These are phyloP conservation scores for Tulasnella calospora DNA, from an alignment of 768 basidiomycete species.

Conservation along the genomic window DNA sequence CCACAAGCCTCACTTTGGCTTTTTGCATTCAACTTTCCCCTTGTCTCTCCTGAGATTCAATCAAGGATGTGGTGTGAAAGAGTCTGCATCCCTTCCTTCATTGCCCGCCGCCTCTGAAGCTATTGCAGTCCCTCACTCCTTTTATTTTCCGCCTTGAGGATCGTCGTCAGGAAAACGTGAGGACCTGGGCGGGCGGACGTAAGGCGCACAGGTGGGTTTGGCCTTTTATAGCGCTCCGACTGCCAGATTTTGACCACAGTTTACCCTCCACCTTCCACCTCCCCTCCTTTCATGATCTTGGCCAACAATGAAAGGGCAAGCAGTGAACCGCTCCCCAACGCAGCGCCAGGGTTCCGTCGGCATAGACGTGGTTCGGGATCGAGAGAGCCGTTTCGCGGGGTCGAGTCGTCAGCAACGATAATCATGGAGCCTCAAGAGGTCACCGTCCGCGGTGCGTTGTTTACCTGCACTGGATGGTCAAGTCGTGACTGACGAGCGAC, in stretches of 20 bases:
- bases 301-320: background rate
- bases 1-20: background rate
- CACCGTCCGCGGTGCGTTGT: background rate
- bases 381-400: background rate
- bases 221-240: background rate
- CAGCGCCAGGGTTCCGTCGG: background rate
- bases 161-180: conserved; percentile 1
- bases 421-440: background rate
- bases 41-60: background rate
- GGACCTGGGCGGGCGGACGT: conserved; percentile 3
- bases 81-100: background rate
- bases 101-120: background rate
- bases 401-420: background rate
- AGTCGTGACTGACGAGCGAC: background rate
- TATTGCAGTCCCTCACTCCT: background rate
- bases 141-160: conserved; percentile 7
- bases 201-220: conserved; percentile 1
- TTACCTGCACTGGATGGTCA: background rate
- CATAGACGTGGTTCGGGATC: background rate
- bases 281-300: background rate
- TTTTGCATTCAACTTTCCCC: background rate
- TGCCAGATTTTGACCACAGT: background rate
- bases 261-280: background rate
- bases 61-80: background rate
- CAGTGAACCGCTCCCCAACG: background rate